These are phyloP conservation scores for Sanguinoderma infundibulare DNA, from an alignment of 1,284 basidiomycete species.

Conservation along the genomic window DNA sequence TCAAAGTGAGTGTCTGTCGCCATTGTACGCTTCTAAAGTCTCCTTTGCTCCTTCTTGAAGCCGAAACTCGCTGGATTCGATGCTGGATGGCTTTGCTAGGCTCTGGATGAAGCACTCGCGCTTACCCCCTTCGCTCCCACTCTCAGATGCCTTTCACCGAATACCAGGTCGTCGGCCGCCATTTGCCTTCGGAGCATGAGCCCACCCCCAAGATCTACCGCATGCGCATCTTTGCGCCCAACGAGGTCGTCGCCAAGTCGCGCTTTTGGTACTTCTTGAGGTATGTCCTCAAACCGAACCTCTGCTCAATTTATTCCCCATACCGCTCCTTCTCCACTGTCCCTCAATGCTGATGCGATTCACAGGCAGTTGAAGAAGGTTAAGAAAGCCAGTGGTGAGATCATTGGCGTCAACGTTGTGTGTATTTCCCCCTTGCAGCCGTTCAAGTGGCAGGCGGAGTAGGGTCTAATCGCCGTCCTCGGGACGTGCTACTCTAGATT, in stretches of 20 bases:
- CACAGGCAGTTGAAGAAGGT: slow-evolving; percentile 95
- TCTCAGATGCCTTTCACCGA: slow-evolving; percentile 63
- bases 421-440: slow-evolving; percentile 83
- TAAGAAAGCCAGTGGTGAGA: slow-evolving; percentile 99
- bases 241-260: slow-evolving; percentile 98
- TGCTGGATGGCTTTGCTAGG: slow-evolving; percentile 20
- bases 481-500: slow-evolving; percentile 63
- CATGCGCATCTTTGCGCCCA: slow-evolving; percentile 99
- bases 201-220: slow-evolving; percentile 97
- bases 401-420: slow-evolving; percentile 97
- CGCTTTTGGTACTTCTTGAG: slow-evolving; percentile 99
- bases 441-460: slow-evolving; percentile 83
- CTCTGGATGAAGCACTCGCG: slow-evolving; percentile 21
- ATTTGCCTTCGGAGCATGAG: slow-evolving; percentile 93
- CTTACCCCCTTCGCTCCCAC: slow-evolving; percentile 8
- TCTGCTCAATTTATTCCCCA: neutral
- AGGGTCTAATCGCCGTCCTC: slow-evolving; percentile 58
- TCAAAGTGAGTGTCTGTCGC: slow-evolving; percentile 24
- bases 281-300: slow-evolving; percentile 41
- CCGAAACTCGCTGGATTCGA: slow-evolving; percentile 17
- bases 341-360: slow-evolving; percentile 13
- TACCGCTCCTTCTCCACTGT: neutral
- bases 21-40: neutral
- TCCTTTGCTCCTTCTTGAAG: slow-evolving; percentile 9
- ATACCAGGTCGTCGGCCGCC: slow-evolving; percentile 98